phyloP scores from a whole-genome alignment of 345 rosid species.

The Murraya paniculata region DNA sequence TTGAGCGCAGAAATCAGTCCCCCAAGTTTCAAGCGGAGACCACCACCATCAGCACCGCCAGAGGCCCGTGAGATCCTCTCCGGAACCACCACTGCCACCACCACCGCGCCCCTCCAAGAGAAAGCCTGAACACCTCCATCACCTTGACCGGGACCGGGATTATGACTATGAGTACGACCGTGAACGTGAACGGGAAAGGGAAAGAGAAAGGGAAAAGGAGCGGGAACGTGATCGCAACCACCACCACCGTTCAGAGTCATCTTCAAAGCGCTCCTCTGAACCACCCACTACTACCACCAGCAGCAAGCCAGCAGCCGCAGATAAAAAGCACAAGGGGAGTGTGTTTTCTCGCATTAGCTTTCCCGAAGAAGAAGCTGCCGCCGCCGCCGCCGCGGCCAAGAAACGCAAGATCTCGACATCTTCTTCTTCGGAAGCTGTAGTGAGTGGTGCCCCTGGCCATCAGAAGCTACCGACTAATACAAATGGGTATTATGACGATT shows the following conservation, averaged over 20 bases:
- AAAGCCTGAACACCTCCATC: slow-evolving; percentile 48
- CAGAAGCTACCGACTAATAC: slow-evolving; percentile 34
- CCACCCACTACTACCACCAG: neutral
- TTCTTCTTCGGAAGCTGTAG: slow-evolving; percentile 17
- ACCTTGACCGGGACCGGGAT: slow-evolving; percentile 29
- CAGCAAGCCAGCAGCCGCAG: slow-evolving; percentile 36
- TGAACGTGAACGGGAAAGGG: slow-evolving; percentile 33
- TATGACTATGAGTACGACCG: slow-evolving; percentile 38
- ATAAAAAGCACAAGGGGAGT: slow-evolving; percentile 52
- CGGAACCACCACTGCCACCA: slow-evolving; percentile 44
- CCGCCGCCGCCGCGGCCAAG: slow-evolving; percentile 24
- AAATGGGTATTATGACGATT: slow-evolving; percentile 46
- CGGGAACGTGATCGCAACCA: slow-evolving; percentile 26
- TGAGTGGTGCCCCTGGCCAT: slow-evolving; percentile 20
- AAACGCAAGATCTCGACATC: slow-evolving; percentile 58
- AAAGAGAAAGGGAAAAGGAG: slow-evolving; percentile 28
- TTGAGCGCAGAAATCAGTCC: slow-evolving; percentile 36
- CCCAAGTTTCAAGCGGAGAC: slow-evolving; percentile 37
- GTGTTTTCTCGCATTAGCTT: slow-evolving; percentile 96
- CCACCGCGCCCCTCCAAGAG: slow-evolving; percentile 61
- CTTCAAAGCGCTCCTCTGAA: slow-evolving; percentile 31
- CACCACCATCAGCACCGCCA: slow-evolving; percentile 36
- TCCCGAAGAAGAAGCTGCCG: slow-evolving; percentile 54
- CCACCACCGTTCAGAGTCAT: slow-evolving; percentile 38
- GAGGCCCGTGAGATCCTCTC: slow-evolving; percentile 50